phyloP scores from a whole-genome alignment of 1,139 yeast genomes.

The Keqinozyma sinolaborantium region DNA sequence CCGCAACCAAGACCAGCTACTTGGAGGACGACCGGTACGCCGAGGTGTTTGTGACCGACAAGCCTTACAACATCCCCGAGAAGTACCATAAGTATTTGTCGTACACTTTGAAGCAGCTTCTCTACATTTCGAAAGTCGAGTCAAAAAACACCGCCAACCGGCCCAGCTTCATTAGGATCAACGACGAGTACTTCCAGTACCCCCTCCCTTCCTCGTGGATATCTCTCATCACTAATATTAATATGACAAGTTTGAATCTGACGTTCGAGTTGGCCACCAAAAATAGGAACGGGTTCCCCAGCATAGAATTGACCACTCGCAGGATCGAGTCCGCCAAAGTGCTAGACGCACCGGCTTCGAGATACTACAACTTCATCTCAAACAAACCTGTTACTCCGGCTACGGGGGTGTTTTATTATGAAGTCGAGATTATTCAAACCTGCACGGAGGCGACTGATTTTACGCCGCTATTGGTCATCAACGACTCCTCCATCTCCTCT shows the following conservation, averaged over 20 bases:
- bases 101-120: slow-evolving; percentile 24
- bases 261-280: slow-evolving; percentile 16
- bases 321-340: slow-evolving; percentile 5
- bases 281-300: slow-evolving; percentile 27
- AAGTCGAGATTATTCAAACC: slow-evolving; percentile 31
- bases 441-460: slow-evolving; percentile 26
- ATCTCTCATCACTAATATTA: slow-evolving; percentile 26
- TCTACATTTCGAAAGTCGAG: slow-evolving; percentile 18
- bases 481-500: slow-evolving; percentile 33
- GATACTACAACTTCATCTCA: slow-evolving; percentile 32
- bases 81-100: slow-evolving; percentile 20
- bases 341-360: slow-evolving; percentile 5
- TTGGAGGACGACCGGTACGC: slow-evolving; percentile 9
- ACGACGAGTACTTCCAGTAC: slow-evolving; percentile 23
- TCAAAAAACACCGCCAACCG: slow-evolving; percentile 19
- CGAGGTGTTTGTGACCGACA: slow-evolving; percentile 7
- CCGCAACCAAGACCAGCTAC: slow-evolving; percentile 2
- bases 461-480: slow-evolving; percentile 30
- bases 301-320: slow-evolving; percentile 18
- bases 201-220: slow-evolving; percentile 41
- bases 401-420: slow-evolving; percentile 36
- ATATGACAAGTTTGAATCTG: slow-evolving; percentile 16
- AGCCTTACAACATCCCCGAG: slow-evolving; percentile 11
- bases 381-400: slow-evolving; percentile 30
- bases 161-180: slow-evolving; percentile 25